Base-by-base conservation (phyloP, 306 rosid species). In the Casuarina glauca region DNA sequence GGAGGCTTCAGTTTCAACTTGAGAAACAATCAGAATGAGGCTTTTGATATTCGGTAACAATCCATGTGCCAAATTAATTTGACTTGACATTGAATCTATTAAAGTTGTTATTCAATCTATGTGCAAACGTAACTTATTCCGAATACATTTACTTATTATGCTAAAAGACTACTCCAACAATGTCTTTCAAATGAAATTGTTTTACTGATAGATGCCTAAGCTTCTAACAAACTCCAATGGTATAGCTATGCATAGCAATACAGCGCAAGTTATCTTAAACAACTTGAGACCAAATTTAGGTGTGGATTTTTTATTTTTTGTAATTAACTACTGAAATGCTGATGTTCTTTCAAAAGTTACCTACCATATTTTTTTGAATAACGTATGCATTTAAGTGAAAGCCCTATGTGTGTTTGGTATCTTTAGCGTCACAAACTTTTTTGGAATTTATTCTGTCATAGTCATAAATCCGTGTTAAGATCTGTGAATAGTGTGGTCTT, bases 11-110 rank as follows among this genome's bases (percentile, higher is more conserved):
- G 84, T 81, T 89, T 94, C 81, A 87, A 80, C 84, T 69, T 87
- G 50, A 87, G 93, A 71, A 91, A 71, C 80, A 75, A 74, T 66
- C 83, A 86, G 75, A 87, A 79, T 73, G 87, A 61, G 70, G 74
- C 78, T 63, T 90, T 82, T 85, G 94, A 93, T 81, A 86, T 95
- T 70, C 84, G 88, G 99, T 92, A 82, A 84, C 63, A 13, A 44
- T 81, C 73, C 63, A 57, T 72, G 75, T 63, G 48, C 52, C 74
- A 44, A 72, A 52, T 71, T 38, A 54, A 55, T 60, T 26, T 77
- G 78, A 52, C 13, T 76, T 53, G 38, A 41, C 44, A 11, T 11
- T 42, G 61, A 26, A 13, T 26, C 52, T 41, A 61, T 77, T 17
- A 9, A 55, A 44, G 12, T 66, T 39, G 71, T 42, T 10, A 3